Base-by-base conservation (phyloP, 495 filamentous ascomycete genomes). In the Peziza echinospora region DNA sequence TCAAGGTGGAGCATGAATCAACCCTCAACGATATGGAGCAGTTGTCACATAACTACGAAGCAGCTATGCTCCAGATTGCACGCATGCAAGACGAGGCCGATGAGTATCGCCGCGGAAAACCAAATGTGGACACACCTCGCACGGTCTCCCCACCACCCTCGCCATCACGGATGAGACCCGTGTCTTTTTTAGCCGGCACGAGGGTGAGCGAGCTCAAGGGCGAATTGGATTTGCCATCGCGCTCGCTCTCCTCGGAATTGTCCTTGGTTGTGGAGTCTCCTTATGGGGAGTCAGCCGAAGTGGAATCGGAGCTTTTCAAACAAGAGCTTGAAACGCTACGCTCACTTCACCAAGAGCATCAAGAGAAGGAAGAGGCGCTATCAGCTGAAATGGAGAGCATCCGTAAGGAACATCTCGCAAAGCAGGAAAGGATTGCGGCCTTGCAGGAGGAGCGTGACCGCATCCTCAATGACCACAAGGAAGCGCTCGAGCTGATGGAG, bases 161-260 rank as follows among this genome's bases (percentile, higher is more conserved):
- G 5, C 72, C 73, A 26, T 62, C 69, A 5, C 68, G 71, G 41
- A 71, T 75, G 9, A 70, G 84, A 44, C 82, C 85, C 11, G 68
- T 73, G 45, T 91, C 86, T 79, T 93, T 93, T 85, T 80, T 94
- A 82, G 84, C 75, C 52, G 78, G 84, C 60, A 70, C 69, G 63
- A 77, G 75, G 68, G 73, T 78, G 65, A 77, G 72, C 65, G 79
- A 77, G 55, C 69, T 71, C 60, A 86, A 75, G 62, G 70, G 74
- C 47, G 46, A 25, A 69, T 79, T 76, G 66, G 77, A 71, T 57
- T 82, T 80, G 70, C 85, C 79, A 67, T 84, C 83, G 73, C 85
- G 80, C 62, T 93, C 86, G 64, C 82, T 94, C 60, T 93, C 82
- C 50, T 86, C 84, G 75, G 86, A 94, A 64, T 76, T 93, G 63